Evolutionary conservation across 495 filamentous ascomycete species (phyloP), one percentile per base, ranked within the genome.

Genomic region (Tuber microsphaerosporum): DNA sequence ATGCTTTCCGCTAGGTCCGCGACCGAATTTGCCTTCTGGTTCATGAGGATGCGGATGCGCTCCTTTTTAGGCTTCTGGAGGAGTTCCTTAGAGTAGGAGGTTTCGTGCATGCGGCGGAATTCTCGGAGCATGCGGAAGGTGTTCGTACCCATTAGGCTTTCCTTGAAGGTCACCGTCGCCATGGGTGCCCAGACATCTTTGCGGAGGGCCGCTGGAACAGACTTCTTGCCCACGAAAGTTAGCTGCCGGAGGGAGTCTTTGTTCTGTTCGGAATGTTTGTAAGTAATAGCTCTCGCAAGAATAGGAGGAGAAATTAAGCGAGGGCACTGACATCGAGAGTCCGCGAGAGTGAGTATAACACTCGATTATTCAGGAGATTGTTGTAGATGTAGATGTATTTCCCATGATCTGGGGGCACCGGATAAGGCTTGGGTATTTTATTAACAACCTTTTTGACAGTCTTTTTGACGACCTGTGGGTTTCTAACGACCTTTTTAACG

Each of bases 111-210:
- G 74, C 84, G 86, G 73, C 90, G 87, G 85, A 94, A 92, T 85
- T 99, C 95, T 78, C 92, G 92, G 72, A 97, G 89, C 77, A 91
- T 89, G 71, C 90, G 89, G 85, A 87, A 97, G 45, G 93, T 91
- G 78, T 88, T 86, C 68, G 91, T 89, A 20, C 95, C 95, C 77
- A 93, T 84, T 7, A 75, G 75, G 65, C 84, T 84, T 44, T 86
- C 84, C 39, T 89, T 88, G 84, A 98, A 93, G 80, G 89, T 85
- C 61, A 97, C 89, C 61, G 90, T 87, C 75, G 89, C 92, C 81
- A 95, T 87, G 0, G 92, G 92, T n/a, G 84, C 84, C 95, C 95
- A 99, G 84, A 94, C 89, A 83, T 99, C 95, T 85, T 93, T 94
- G 76, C 95, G 93, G 69, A 98, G 84, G 71, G 88, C 86, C 73